Evolutionary conservation across 805 yeast species (phyloP), one percentile per base, ranked within the genome.

Genomic region (Kluyveromyces wickerhamii): DNA sequence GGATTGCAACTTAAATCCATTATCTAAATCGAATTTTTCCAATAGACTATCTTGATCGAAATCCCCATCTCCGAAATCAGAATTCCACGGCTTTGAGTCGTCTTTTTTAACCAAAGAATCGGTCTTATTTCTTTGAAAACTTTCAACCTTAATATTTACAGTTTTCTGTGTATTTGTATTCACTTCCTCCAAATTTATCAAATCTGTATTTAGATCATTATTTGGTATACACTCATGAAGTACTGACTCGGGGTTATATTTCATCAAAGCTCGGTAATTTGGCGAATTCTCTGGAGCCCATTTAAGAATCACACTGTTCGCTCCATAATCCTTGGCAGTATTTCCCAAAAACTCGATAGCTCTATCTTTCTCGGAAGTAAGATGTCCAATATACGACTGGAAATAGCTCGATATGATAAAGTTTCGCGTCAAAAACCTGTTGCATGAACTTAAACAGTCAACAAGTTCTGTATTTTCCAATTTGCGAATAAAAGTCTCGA

Each of bases 221-320:
- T 30, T 18, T 13, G 17, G 40, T n/a, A 34, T 21, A 15, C 38
- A 20, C 4, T 23, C 26, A 10, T 32, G 25, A 18, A 26, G 35
- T n/a, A 33, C 36, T 17, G 17, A 14, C 10, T 37, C 40, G 3
- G 35, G 35, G 3, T 42, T 34, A 29, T 52, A 58, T 11, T 37
- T 33, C 13, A 41, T 37, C 11, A 57, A 32, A 1, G 40, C 34
- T 18, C 43, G 38, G 5, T 45, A 35, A 41, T 61, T 59, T 4
- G 40, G 17, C 1, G 64, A 60, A 7, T 52, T 54, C 5, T 31
- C 31, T 1, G 63, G 63, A 7, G 60, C 63, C 63, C 63, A 59
- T 39, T 46, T 52, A 1, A 43, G 29, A 4, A 60, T 36, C 1
- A 48, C 34, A 18, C 40, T 45, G 2, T 29, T 36, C 11, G 48